Base-by-base conservation (phyloP, 768 basidiomycete genomes). In the Leccinum obscurum region DNA sequence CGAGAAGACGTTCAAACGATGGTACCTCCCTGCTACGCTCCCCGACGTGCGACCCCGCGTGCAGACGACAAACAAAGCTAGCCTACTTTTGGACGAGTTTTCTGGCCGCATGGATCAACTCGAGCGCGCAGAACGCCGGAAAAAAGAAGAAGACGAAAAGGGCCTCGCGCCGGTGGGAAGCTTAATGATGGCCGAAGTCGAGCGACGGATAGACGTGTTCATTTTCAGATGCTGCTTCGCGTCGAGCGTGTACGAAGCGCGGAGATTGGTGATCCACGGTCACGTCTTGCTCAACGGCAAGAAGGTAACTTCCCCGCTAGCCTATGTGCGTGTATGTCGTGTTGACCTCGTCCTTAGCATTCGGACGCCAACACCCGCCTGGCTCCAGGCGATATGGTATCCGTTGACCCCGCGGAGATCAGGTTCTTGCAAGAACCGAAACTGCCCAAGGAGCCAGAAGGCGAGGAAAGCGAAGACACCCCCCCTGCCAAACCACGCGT, bases 111-210 rank as follows among this genome's bases (percentile, higher is more conserved):
- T 82, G 62, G 69, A 74, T 50, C 66, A 77, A 56, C 66, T 76
- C 55, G 78, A 73, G 66, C 72, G 67, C 51, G 76, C 73, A 58
- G 76, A 78, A 66, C 83, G 77, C 70, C 80, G 78, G 66, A 75
- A 79, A 61, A 76, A 78, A 67, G 81, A 85, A 63, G 83, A 86
- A 67, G 77, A 80, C 62, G 70, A 72, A 63, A 83, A 86, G 65
- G 88, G 85, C 1, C 82, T 92, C 66, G 89, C 94, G 17, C 97
- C 97, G 6, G 90, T 98, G 15, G 93, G 92, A 54, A 94, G 92
- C 72, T 83, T 99, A 83, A 95, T 98, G 92, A 92, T 95, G 73
- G 74, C 85, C 0, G 93, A 98, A 75, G 83, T 98, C n/a, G 97
- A 99, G 80, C 82, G 95, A 70, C 75, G 97, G 73, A 83, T 99